Evolutionary conservation across 2,329 filamentous ascomycete species (phyloP).

Genomic region (Aspergillus sp.): DNA sequence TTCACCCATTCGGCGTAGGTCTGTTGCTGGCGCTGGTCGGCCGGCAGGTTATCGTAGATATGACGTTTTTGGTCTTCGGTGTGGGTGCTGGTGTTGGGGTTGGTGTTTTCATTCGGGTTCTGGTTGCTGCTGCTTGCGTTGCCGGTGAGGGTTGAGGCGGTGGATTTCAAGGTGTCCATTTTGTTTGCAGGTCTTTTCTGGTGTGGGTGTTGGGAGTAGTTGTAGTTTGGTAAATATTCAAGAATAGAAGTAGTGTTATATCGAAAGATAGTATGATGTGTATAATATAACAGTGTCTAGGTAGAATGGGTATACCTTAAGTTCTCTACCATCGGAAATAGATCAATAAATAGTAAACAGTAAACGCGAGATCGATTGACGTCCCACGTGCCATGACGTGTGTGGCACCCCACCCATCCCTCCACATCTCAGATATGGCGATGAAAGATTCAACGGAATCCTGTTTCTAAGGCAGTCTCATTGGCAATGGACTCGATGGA

Average conservation of each 20-base stretch:
- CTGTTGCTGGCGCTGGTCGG: constrained; percentile 21
- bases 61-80: constrained; percentile 21
- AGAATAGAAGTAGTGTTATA: too few species aligned
- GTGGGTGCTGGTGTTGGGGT: neutral
- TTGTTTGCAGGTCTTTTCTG: neutral
- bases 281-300: too few species aligned
- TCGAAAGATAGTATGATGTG: too few species aligned
- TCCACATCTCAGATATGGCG: too few species aligned
- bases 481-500: neutral
- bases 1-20: constrained; percentile 41
- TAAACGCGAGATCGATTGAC: too few species aligned
- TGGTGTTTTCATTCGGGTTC: neutral
- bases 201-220: neutral
- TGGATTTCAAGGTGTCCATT: too few species aligned
- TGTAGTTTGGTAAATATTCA: too few species aligned
- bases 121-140: neutral
- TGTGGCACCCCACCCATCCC: neutral
- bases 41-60: constrained; percentile 18
- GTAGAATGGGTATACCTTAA: neutral
- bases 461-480: neutral
- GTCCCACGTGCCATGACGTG: neutral
- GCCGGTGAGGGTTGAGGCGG: too few species aligned
- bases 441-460: neutral
- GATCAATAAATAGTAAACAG: too few species aligned
- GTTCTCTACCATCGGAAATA: neutral